These are phyloP conservation scores for Neospora caninum DNA, from an alignment of 169 alveolate species.

Conservation along the genomic window DNA sequence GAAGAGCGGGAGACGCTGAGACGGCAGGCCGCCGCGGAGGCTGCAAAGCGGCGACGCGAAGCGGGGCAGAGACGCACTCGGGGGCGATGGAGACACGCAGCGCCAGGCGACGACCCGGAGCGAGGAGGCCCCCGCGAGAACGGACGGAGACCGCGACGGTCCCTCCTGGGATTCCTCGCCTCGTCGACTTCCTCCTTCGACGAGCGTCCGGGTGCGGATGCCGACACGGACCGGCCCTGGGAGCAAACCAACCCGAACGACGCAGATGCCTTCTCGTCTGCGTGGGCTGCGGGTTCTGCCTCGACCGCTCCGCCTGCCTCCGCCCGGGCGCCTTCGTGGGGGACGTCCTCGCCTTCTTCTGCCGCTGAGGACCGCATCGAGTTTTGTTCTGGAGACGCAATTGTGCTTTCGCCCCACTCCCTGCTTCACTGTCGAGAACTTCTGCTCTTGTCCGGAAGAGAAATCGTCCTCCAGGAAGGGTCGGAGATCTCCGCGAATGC, in stretches of 20 bases:
- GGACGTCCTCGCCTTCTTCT: not conserved
- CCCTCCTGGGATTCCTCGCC: not conserved
- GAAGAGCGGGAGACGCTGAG: not conserved
- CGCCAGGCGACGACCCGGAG: not conserved
- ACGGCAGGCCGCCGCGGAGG: not conserved
- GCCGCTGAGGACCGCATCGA: constrained; percentile 12
- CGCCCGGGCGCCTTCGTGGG: not conserved
- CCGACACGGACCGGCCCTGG: not conserved
- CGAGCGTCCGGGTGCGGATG: not conserved
- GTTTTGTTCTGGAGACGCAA: constrained; percentile 43
- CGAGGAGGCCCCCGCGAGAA: not conserved
- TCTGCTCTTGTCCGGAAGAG: constrained; percentile 19
- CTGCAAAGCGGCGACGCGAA: not conserved
- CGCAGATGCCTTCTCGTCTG: no score
- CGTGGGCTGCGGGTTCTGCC: no score
- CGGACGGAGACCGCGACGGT: not conserved
- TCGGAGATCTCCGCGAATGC: constrained; percentile 53
- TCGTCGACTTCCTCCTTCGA: not conserved
- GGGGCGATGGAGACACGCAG: not conserved
- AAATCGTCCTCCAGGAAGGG: constrained; percentile 4
- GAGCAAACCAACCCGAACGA: no score
- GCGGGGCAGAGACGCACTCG: not conserved
- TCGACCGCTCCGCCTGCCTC: no score
- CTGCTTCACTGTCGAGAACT: constrained; percentile 48
- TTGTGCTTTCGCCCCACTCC: constrained; percentile 23